A percentile compares a stretch with the other conserved stretches of the same genome.
Conservation (phyloP, 306 rosid species). For the apple (Malus domestica) region ASM211411v1 NC_041801.1:7417001-7417500, state of each 20-base stretch:
- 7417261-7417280: constrained; percentile 25
- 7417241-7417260: constrained; percentile 16
- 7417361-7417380: too few species aligned
- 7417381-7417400: too few species aligned
- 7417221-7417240: constrained; percentile 34
- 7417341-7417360: too few species aligned
- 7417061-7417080: constrained; percentile 32
- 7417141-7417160: constrained; percentile 15
- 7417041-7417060: constrained; percentile 30
- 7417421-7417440: too few species aligned
- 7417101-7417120: constrained; percentile 42
- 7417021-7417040: constrained; percentile 25
- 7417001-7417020: constrained; percentile 27
- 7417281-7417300: constrained; percentile 20
- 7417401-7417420: too few species aligned
- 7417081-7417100: constrained; percentile 37
- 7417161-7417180: constrained; percentile 38
- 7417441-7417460: too few species aligned
- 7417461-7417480: too few species aligned
- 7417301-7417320: background rate
- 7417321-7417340: background rate
- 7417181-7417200: constrained; percentile 39
- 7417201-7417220: constrained; percentile 26
- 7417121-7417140: constrained; percentile 27
- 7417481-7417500: too few species aligned